Percentiles rank a stretch among this genome's conserved stretches.
Conservation (phyloP, 306 rosid genomes). For the Trichosanthes truncata region DNA sequence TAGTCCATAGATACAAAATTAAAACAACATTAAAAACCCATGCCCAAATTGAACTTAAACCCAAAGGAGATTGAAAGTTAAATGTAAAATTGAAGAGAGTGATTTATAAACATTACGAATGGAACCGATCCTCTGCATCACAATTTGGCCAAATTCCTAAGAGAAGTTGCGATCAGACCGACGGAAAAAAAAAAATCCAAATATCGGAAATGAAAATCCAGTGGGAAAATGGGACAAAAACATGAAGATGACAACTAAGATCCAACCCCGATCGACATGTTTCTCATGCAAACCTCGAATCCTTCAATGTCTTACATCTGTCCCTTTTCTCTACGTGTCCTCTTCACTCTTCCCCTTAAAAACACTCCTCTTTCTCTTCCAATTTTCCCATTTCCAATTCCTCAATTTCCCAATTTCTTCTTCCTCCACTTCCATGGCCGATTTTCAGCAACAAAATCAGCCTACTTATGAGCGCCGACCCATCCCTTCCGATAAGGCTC, state of each 20-base stretch:
- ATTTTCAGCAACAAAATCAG: constrained; percentile 6
- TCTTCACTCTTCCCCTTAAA: constrained; percentile 6
- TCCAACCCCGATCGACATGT: constrained; percentile 1
- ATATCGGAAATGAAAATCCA: neutral
- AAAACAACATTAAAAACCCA: no score
- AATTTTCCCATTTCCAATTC: no score
- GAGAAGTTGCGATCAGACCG: no score
- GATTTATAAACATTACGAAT: no score
- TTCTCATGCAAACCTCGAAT: neutral
- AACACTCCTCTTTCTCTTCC: neutral
- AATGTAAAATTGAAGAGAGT: no score
- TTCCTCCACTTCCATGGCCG: constrained; percentile 39
- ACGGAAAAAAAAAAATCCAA: neutral
- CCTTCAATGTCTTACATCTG: neutral
- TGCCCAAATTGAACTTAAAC: no score
- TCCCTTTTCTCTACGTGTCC: constrained; percentile 26
- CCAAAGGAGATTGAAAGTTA: no score
- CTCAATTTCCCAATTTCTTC: neutral
- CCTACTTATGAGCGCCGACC: neutral
- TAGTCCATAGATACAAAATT: no score
- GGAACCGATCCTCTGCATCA: no score
- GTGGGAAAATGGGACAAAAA: neutral
- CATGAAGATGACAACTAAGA: neutral
- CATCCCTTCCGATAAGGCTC: neutral
- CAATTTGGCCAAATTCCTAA: no score